Conservation (phyloP, 768 basidiomycete species). For the Porphyrellus cyaneotinctus region DNA sequence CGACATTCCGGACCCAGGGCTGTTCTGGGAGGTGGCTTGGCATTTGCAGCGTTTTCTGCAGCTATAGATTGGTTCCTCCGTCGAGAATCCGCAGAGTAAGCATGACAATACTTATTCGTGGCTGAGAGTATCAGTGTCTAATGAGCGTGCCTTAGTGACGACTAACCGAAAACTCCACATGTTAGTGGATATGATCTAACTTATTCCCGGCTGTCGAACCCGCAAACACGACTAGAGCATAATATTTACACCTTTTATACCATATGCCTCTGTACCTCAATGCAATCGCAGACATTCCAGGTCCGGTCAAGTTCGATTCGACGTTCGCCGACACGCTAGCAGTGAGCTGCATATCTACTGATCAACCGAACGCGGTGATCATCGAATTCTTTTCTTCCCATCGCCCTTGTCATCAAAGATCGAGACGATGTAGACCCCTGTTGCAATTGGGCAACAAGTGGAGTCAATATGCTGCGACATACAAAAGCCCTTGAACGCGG, state of each 20-base stretch:
- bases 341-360: too few species aligned
- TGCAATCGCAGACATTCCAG: slow-evolving; percentile 8
- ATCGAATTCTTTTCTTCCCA: too few species aligned
- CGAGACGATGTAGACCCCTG: too few species aligned
- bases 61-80: slow-evolving; percentile 82
- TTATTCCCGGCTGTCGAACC: slow-evolving; percentile 15
- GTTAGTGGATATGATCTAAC: slow-evolving; percentile 6
- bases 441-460: too few species aligned
- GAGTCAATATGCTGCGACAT: too few species aligned
- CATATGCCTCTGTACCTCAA: slow-evolving; percentile 7
- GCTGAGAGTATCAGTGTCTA: neutral
- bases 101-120: slow-evolving; percentile 7
- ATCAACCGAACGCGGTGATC: too few species aligned
- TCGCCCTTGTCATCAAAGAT: too few species aligned
- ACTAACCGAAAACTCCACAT: slow-evolving; percentile 30
- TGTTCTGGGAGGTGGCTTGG: slow-evolving; percentile 81
- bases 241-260: slow-evolving; percentile 19
- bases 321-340: neutral
- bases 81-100: slow-evolving; percentile 77
- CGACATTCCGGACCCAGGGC: slow-evolving; percentile 84
- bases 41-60: slow-evolving; percentile 90
- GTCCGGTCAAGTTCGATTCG: neutral
- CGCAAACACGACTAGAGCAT: slow-evolving; percentile 11
- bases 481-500: too few species aligned
- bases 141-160: slow-evolving; percentile 33